Conservation (phyloP, 1,139 yeast genomes). For the Sugiyamaella neomexicana region DNA sequence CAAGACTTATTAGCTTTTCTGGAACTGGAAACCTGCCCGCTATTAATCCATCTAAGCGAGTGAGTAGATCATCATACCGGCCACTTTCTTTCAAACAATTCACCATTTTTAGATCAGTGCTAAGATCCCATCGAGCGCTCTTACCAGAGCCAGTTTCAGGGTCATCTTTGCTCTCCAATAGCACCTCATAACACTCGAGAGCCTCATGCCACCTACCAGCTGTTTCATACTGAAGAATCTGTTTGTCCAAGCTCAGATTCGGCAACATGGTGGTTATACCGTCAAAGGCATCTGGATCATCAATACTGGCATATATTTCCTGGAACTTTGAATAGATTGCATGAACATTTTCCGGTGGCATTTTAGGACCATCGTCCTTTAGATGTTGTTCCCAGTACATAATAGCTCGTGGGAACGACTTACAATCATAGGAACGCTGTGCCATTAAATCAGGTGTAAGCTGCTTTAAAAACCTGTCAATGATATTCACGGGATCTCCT, state of each 20-base stretch:
- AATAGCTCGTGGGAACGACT: slow-evolving; percentile 86
- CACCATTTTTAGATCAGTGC: slow-evolving; percentile 46
- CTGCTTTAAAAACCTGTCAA: slow-evolving; percentile 49
- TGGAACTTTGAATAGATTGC: slow-evolving; percentile 50
- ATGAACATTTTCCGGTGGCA: slow-evolving; percentile 37
- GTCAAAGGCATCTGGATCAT: slow-evolving; percentile 87
- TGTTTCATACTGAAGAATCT: slow-evolving; percentile 76
- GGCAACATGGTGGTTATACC: slow-evolving; percentile 81
- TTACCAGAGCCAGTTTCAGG: slow-evolving; percentile 23
- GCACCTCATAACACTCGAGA: slow-evolving; percentile 76
- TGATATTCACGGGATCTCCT: slow-evolving; percentile 22
- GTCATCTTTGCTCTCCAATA: slow-evolving; percentile 47
- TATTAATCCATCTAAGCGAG: slow-evolving; percentile 28
- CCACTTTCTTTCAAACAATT: slow-evolving; percentile 61
- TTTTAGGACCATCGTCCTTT: slow-evolving; percentile 44
- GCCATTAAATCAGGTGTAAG: slow-evolving; percentile 76
- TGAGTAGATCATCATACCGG: slow-evolving; percentile 51
- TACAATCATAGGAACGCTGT: slow-evolving; percentile 75
- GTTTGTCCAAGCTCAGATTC: slow-evolving; percentile 65
- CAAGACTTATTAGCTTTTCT: slow-evolving; percentile 50
- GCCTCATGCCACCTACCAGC: slow-evolving; percentile 88
- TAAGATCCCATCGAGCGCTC: slow-evolving; percentile 37
- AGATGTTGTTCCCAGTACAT: slow-evolving; percentile 77
- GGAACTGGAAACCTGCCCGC: slow-evolving; percentile 20
- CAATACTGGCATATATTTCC: slow-evolving; percentile 78